Conservation (phyloP, 1,139 yeast species). For the Wickerhamiella pararugosa region DNA sequence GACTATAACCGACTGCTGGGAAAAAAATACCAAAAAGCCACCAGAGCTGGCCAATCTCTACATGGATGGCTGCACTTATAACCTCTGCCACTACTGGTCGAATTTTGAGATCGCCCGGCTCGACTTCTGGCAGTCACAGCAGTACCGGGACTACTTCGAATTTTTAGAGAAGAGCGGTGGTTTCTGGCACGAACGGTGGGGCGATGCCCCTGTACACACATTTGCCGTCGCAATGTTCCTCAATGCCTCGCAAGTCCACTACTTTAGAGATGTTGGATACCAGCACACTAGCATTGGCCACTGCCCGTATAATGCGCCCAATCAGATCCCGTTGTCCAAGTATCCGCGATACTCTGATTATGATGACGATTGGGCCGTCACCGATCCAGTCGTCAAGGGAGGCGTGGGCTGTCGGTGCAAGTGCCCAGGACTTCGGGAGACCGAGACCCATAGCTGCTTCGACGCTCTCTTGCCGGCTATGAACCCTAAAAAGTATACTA, state of each 20-base stretch:
- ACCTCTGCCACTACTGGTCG: constrained; percentile 83
- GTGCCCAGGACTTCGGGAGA: constrained; percentile 37
- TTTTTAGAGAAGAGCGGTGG: constrained; percentile 61
- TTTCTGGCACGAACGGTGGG: constrained; percentile 82
- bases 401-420: constrained; percentile 82
- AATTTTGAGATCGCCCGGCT: constrained; percentile 82
- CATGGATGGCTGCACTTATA: constrained; percentile 52
- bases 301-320: constrained; percentile 59
- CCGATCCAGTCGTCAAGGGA: constrained; percentile 33
- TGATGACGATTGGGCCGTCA: constrained; percentile 29
- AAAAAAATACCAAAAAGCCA: constrained; percentile 5
- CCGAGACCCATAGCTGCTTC: constrained; percentile 61
- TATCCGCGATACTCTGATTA: constrained; percentile 20
- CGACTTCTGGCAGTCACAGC: constrained; percentile 49
- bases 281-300: constrained; percentile 64
- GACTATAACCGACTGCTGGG: constrained; percentile 17
- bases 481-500: no score
- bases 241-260: constrained; percentile 55
- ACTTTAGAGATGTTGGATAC: constrained; percentile 83
- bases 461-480: constrained; percentile 75
- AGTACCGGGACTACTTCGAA: constrained; percentile 50
- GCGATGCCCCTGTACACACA: constrained; percentile 89
- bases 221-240: constrained; percentile 65
- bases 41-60: constrained; percentile 21
- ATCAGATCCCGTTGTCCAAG: constrained; percentile 21